These are phyloP conservation scores for Tulasnella sp. DNA, from an alignment of 768 basidiomycete species.

Conservation along the genomic window DNA sequence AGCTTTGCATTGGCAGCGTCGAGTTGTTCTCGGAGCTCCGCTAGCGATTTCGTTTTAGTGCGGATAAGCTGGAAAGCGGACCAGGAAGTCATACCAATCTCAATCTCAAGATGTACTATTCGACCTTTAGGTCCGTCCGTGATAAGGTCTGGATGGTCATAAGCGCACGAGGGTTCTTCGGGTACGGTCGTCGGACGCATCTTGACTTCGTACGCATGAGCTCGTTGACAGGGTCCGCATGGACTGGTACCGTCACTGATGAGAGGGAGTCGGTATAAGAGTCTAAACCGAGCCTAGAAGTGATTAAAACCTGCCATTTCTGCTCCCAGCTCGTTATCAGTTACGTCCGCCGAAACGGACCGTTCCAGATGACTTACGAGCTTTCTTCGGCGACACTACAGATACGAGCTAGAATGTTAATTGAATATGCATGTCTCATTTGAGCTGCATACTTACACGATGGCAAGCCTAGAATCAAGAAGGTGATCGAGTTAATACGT, in stretches of 20 bases:
- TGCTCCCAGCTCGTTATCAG: neutral
- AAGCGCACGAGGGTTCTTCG: neutral
- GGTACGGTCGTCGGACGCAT: neutral
- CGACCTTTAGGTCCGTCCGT: neutral
- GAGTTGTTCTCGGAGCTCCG: neutral
- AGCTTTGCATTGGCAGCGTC: neutral
- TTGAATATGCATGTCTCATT: too few species aligned
- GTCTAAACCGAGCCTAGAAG: too few species aligned
- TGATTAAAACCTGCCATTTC: neutral
- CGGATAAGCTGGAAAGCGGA: neutral
- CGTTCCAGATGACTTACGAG: neutral
- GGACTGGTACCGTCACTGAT: neutral
- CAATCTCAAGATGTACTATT: neutral
- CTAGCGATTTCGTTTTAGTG: neutral
- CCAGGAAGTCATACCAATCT: neutral
- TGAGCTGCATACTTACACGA: neutral
- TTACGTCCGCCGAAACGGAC: neutral
- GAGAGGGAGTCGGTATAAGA: neutral
- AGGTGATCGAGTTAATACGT: too few species aligned
- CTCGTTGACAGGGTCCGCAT: neutral
- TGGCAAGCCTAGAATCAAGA: neutral
- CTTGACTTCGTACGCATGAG: neutral
- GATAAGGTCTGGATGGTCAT: constrained; percentile 7
- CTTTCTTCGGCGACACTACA: neutral
- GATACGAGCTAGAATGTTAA: neutral